Evolutionary conservation across 176 grass and related monocot genomes (phyloP).

Genomic region (Oryza rufipogon): DNA sequence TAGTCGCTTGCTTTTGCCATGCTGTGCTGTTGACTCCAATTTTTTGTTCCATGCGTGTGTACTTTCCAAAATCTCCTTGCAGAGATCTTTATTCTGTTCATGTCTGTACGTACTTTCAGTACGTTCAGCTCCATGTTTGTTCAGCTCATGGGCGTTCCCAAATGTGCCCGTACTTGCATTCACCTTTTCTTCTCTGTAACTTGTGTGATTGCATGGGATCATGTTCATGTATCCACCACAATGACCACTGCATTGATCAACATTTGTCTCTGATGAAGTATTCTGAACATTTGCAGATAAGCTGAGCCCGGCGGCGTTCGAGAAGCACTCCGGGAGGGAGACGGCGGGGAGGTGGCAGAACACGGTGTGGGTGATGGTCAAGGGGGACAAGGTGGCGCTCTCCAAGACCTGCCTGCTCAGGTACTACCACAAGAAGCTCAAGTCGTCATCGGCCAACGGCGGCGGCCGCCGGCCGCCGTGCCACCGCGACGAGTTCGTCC

Average conservation of each 20-base stretch:
- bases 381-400: constrained; percentile 64
- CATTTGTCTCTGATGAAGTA: not conserved
- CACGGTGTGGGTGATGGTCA: constrained; percentile 63
- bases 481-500: constrained; percentile 67
- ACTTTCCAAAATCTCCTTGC: not conserved
- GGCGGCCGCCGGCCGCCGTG: constrained; percentile 40
- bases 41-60: not conserved
- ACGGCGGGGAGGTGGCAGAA: constrained; percentile 72
- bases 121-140: not conserved
- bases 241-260: not conserved
- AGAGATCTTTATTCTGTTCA: not conserved
- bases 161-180: not conserved
- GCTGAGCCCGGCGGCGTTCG: constrained; percentile 67
- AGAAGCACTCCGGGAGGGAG: constrained; percentile 65
- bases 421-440: constrained; percentile 64
- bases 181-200: not conserved
- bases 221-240: not conserved
- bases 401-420: constrained; percentile 58
- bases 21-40: not conserved
- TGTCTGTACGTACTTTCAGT: not conserved
- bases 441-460: constrained; percentile 42
- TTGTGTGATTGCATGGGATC: not conserved
- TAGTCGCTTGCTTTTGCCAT: not conserved
- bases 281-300: constrained; percentile 44
- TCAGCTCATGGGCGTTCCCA: not conserved